These are phyloP conservation scores for Chondrostereum purpureum DNA, from an alignment of 1,284 basidiomycete genomes.

Conservation along the genomic window DNA sequence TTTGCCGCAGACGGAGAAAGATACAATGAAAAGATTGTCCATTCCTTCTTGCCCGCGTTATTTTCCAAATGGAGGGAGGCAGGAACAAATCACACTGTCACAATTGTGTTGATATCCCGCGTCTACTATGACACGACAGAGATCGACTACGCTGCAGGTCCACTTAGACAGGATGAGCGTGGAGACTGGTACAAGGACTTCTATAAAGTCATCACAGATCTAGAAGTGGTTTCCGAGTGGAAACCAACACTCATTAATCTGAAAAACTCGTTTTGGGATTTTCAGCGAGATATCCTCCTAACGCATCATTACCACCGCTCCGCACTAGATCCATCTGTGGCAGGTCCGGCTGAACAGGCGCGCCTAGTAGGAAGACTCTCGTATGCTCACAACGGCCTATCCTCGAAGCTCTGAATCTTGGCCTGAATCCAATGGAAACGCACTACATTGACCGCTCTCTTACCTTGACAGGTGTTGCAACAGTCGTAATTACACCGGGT, in stretches of 20 bases:
- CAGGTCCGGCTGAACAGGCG: constrained; percentile 43
- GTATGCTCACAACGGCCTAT: constrained; percentile 93
- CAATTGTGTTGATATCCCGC: constrained; percentile 91
- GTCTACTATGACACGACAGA: constrained; percentile 88
- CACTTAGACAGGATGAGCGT: constrained; percentile 67
- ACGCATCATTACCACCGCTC: constrained; percentile 80
- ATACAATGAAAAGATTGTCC: constrained; percentile 94
- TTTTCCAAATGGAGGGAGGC: constrained; percentile 79
- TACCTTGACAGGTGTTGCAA: constrained; percentile 83
- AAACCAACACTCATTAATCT: constrained; percentile 79
- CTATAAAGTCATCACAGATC: constrained; percentile 89
- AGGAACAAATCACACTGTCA: constrained; percentile 88
- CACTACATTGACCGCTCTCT: constrained; percentile 96
- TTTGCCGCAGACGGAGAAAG: constrained; percentile 96
- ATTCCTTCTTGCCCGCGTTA: constrained; percentile 83
- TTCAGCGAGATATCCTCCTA: constrained; percentile 82
- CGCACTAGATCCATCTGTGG: constrained; percentile 33
- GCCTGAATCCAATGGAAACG: constrained; percentile 88
- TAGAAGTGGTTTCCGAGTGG: constrained; percentile 87
- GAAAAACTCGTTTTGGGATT: constrained; percentile 84
- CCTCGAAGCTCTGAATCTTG: constrained; percentile 91
- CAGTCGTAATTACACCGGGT: constrained; percentile 88
- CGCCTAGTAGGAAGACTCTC: constrained; percentile 75
- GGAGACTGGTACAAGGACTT: constrained; percentile 90
- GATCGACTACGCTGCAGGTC: constrained; percentile 70